Conservation (phyloP, 805 yeast genomes). For the Yarrowia porcina region DNA sequence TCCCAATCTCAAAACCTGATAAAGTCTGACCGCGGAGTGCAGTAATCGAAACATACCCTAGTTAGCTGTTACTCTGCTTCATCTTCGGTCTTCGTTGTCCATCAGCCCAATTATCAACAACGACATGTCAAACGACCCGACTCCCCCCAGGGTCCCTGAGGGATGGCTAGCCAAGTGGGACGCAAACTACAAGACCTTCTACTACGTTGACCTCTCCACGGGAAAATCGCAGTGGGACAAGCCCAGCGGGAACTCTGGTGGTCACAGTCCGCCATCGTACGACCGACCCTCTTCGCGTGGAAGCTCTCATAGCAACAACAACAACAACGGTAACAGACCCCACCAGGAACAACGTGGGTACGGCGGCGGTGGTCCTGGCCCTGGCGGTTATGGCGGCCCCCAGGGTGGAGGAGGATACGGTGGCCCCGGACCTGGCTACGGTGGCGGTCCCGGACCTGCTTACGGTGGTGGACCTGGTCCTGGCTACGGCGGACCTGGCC, state of each 20-base stretch:
- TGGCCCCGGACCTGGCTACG: conserved; percentile 26
- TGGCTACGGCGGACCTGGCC: conserved; percentile 9
- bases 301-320: conserved; percentile 28
- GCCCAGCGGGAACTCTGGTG: conserved; percentile 45
- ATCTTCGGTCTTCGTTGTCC: background rate
- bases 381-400: background rate
- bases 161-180: conserved; percentile 43
- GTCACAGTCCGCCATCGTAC: conserved; percentile 26
- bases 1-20: background rate
- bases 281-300: conserved; percentile 33
- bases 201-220: conserved; percentile 69
- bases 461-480: conserved; percentile 31
- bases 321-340: conserved; percentile 30
- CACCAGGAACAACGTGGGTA: conserved; percentile 36
- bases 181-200: conserved; percentile 59
- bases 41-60: background rate
- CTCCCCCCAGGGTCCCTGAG: conserved; percentile 34
- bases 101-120: background rate
- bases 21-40: conserved; percentile 4
- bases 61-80: background rate
- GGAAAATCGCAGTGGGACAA: conserved; percentile 89
- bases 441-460: conserved; percentile 26
- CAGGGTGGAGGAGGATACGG: no score
- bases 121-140: conserved; percentile 29
- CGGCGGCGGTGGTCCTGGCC: conserved; percentile 27